Evolutionary conservation across 768 basidiomycete species (phyloP).

Genomic region (Lentinula detonsa): DNA sequence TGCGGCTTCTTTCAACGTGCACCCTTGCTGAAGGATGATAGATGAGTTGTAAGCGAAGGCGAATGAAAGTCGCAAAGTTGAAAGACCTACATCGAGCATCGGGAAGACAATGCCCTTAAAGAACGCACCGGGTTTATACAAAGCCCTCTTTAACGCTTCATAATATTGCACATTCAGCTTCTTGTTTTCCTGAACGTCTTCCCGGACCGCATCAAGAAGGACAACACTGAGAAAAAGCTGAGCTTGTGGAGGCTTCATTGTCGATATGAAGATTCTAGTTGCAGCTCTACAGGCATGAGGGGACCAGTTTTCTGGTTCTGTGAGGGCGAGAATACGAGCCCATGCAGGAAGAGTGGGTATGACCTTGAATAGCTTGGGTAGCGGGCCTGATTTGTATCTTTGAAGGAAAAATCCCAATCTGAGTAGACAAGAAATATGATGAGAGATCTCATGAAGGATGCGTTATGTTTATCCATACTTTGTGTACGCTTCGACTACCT

Average conservation of each 20-base stretch:
- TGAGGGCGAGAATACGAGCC: conserved; percentile 93
- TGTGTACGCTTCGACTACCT: conserved; percentile 87
- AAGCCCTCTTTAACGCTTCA: conserved; percentile 82
- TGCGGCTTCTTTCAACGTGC: conserved; percentile 90
- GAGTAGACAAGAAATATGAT: conserved; percentile 3
- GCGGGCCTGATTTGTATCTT: conserved; percentile 87
- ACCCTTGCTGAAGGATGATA: conserved; percentile 44
- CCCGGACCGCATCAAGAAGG: conserved; percentile 81
- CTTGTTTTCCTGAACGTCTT: conserved; percentile 81
- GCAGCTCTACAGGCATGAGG: conserved; percentile 93
- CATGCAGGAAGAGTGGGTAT: conserved; percentile 93
- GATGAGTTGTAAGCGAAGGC: not conserved
- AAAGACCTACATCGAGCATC: conserved; percentile 70
- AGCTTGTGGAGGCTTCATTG: conserved; percentile 92
- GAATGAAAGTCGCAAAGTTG: not conserved
- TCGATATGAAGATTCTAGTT: conserved; percentile 93
- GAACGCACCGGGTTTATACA: conserved; percentile 97
- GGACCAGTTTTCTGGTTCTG: conserved; percentile 90
- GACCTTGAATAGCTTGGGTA: conserved; percentile 98
- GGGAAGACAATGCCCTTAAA: conserved; percentile 99
- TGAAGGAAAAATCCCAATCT: conserved; percentile 84
- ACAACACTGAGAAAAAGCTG: conserved; percentile 91
- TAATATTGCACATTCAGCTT: conserved; percentile 93
- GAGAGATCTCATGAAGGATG: not conserved
- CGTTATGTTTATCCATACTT: conserved; percentile 51